Percentiles rank a stretch among this genome's conserved stretches.
These are phyloP conservation scores for Trichoderma sp. DNA, from an alignment of 2,329 filamentous ascomycete species.

Conservation along the genomic window DNA sequence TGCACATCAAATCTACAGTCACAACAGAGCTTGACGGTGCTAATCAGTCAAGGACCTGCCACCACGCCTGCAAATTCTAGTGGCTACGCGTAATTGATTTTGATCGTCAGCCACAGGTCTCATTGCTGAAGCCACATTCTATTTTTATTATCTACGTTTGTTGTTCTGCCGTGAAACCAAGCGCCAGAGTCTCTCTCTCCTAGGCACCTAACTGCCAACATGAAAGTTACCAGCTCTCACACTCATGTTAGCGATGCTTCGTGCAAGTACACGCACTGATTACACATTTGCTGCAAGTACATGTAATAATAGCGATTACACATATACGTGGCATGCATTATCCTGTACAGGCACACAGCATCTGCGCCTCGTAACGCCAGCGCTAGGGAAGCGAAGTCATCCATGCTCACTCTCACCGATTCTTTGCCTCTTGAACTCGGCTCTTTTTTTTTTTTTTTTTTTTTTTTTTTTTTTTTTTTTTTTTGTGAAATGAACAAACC, in stretches of 20 bases:
- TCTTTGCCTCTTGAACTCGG: neutral
- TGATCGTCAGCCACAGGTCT: neutral
- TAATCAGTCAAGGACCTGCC: neutral
- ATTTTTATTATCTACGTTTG: neutral
- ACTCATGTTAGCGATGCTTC: neutral
- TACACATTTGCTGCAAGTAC: neutral
- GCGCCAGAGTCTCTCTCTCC: neutral
- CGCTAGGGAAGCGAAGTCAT: neutral
- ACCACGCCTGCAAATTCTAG: neutral
- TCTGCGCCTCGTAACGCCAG: neutral
- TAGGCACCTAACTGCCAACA: neutral
- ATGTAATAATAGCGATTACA: neutral
- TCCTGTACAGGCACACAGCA: neutral
- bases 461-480: too few species aligned
- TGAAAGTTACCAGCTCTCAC: neutral
- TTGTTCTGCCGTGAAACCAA: neutral
- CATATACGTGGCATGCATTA: neutral
- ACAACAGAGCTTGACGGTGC: too few species aligned
- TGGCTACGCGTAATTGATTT: neutral
- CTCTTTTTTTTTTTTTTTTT: too few species aligned
- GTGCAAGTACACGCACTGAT: neutral
- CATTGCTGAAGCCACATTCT: neutral
- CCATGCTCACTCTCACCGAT: neutral
- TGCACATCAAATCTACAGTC: neutral
- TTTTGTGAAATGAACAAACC: neutral